Conservation (phyloP, 169 alveolate species). For the Plasmodium vinckei region DNA sequence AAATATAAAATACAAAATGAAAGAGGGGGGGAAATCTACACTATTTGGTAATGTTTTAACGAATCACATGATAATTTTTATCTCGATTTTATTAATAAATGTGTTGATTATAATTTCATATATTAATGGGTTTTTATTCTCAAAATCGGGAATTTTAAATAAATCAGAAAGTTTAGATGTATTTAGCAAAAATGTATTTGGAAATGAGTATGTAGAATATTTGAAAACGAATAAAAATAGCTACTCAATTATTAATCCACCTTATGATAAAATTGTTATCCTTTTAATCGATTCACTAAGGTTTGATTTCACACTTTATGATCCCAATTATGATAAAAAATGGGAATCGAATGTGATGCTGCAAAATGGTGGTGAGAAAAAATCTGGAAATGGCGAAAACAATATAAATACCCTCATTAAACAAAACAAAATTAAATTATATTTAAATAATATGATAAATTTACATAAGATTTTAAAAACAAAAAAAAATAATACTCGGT, state of each 20-base stretch:
- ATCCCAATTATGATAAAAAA: constrained; percentile 71
- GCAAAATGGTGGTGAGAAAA: not conserved
- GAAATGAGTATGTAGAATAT: constrained; percentile 61
- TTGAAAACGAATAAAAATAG: constrained; percentile 32
- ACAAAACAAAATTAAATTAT: constrained; percentile 23
- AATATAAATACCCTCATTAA: not conserved
- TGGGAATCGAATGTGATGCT: not conserved
- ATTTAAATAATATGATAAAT: constrained; percentile 77
- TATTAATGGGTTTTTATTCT: constrained; percentile 61
- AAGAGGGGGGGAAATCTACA: constrained; percentile 7
- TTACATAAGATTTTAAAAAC: constrained; percentile 72
- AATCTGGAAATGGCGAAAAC: constrained; percentile 34
- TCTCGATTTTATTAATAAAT: constrained; percentile 21
- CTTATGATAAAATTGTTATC: constrained; percentile 71
- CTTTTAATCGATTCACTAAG: constrained; percentile 79
- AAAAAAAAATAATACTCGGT: constrained; percentile 49
- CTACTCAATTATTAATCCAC: constrained; percentile 70
- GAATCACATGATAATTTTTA: constrained; percentile 43
- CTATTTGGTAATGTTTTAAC: constrained; percentile 9
- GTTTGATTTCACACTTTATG: constrained; percentile 82
- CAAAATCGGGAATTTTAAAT: constrained; percentile 39
- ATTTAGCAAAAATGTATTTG: constrained; percentile 60
- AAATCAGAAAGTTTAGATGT: constrained; percentile 50
- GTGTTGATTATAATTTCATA: constrained; percentile 33
- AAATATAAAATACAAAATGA: constrained; percentile 7